Conservation (phyloP, 139 green algal genomes). For the Haematococcus lacustris region DNA sequence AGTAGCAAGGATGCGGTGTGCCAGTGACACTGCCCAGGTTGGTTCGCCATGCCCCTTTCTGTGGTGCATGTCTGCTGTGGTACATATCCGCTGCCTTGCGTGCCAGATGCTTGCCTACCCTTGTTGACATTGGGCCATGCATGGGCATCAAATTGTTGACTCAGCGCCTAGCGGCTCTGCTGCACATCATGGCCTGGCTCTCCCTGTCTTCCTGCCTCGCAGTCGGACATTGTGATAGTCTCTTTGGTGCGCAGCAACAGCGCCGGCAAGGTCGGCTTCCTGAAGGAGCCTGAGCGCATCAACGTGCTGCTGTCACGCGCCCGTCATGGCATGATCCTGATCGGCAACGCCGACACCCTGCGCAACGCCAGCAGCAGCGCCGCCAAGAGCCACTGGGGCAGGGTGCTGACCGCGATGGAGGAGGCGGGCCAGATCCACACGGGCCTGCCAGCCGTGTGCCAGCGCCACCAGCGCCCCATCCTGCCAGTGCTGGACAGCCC, state of each 20-base stretch:
- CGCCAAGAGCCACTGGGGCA: conserved; percentile 25
- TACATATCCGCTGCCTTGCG: too few relatives aligned
- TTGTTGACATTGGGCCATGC: neutral
- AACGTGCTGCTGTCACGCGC: conserved; percentile 77
- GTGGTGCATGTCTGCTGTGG: too few relatives aligned
- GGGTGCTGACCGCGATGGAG: conserved; percentile 26
- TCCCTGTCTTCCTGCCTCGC: too few relatives aligned
- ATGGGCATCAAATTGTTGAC: neutral
- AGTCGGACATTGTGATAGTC: conserved; percentile 57
- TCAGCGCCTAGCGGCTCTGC: neutral
- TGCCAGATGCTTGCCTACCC: too few relatives aligned
- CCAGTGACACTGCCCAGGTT: neutral
- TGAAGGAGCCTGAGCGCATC: conserved; percentile 59
- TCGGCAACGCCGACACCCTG: conserved; percentile 56
- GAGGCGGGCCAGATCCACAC: conserved; percentile 3
- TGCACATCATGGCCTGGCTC: neutral
- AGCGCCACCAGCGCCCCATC: conserved; percentile 24
- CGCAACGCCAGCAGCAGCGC: conserved; percentile 17
- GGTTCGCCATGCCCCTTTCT: too few relatives aligned
- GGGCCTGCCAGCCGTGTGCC: conserved; percentile 43
- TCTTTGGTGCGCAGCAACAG: conserved; percentile 67
- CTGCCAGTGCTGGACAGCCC: conserved; percentile 8
- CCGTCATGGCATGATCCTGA: conserved; percentile 60
- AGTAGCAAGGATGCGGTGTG: too few relatives aligned
- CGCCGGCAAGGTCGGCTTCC: conserved; percentile 59